A percentile compares a stretch with the other conserved stretches of the same genome.
These are phyloP conservation scores for Talaromyces proteolyticus DNA, from an alignment of 495 filamentous ascomycete species.

Conservation along the genomic window DNA sequence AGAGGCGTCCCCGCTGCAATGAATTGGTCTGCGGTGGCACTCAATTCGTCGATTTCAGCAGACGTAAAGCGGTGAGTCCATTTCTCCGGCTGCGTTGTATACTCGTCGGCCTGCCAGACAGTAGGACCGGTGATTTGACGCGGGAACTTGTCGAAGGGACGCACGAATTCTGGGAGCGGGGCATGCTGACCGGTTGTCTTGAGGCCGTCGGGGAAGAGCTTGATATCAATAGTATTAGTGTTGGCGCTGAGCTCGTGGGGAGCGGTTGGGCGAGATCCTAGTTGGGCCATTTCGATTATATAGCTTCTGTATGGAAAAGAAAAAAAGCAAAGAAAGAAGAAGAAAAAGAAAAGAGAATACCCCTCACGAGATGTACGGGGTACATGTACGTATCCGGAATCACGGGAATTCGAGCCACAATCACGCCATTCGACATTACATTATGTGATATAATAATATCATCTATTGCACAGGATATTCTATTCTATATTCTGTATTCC, in stretches of 20 bases:
- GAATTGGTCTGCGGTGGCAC: conserved; percentile 59
- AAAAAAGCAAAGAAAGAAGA: too few relatives aligned
- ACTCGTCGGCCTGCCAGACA: conserved; percentile 73
- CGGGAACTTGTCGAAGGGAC: conserved; percentile 70
- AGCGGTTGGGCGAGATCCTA: neutral
- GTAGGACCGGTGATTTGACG: conserved; percentile 67
- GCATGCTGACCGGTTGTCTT: conserved; percentile 77
- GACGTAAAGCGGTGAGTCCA: conserved; percentile 70
- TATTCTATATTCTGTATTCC: too few relatives aligned
- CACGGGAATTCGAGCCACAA: too few relatives aligned
- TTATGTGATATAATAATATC: too few relatives aligned
- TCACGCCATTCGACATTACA: too few relatives aligned
- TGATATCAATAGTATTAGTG: conserved; percentile 2
- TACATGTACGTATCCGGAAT: too few relatives aligned
- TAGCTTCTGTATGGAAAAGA: neutral
- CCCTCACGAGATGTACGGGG: too few relatives aligned
- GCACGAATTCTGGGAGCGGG: conserved; percentile 60
- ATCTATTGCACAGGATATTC: too few relatives aligned
- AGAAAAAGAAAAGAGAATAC: too few relatives aligned
- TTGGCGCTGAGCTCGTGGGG: neutral
- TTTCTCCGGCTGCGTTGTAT: conserved; percentile 57
- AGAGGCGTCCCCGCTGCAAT: conserved; percentile 54
- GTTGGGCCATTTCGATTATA: neutral
- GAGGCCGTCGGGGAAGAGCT: conserved; percentile 48
- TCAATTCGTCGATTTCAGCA: conserved; percentile 64